phyloP scores from a whole-genome alignment of 805 yeast genomes.

The Pichia kluyveri region DNA sequence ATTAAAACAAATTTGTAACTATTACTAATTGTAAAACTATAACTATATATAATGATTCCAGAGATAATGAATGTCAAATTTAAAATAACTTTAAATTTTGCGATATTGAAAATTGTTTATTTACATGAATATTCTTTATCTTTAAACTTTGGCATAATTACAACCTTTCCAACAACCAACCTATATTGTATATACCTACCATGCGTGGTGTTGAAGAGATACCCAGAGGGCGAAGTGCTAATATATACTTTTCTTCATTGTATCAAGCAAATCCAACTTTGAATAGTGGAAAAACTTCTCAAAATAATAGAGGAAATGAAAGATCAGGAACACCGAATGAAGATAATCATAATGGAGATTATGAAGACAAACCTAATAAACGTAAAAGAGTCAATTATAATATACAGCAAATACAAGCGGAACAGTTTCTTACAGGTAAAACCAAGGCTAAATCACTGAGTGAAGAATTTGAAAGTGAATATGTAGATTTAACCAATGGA shows the following conservation, averaged over 20 bases:
- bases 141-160: too few relatives aligned
- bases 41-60: too few relatives aligned
- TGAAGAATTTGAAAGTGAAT: constrained; percentile 14
- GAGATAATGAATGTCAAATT: background rate
- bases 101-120: background rate
- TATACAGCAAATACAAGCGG: constrained; percentile 23
- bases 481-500: constrained; percentile 6
- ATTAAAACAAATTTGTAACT: too few relatives aligned
- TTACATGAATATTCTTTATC: too few relatives aligned
- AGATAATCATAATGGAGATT: background rate
- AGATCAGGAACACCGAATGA: constrained; percentile 1
- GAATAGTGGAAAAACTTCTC: background rate
- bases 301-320: background rate
- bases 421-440: constrained; percentile 13
- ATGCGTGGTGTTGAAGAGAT: constrained; percentile 25
- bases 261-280: constrained; percentile 10
- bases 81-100: background rate
- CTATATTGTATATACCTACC: too few relatives aligned
- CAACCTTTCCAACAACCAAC: too few relatives aligned
- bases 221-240: constrained; percentile 18
- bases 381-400: constrained; percentile 28
- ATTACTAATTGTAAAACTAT: too few relatives aligned
- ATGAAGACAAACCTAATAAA: constrained; percentile 7
- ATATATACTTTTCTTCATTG: constrained; percentile 21
- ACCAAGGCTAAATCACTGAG: constrained; percentile 5